These are phyloP conservation scores for Saccharata proteae DNA, from an alignment of 2,329 filamentous ascomycete species.

Conservation along the genomic window DNA sequence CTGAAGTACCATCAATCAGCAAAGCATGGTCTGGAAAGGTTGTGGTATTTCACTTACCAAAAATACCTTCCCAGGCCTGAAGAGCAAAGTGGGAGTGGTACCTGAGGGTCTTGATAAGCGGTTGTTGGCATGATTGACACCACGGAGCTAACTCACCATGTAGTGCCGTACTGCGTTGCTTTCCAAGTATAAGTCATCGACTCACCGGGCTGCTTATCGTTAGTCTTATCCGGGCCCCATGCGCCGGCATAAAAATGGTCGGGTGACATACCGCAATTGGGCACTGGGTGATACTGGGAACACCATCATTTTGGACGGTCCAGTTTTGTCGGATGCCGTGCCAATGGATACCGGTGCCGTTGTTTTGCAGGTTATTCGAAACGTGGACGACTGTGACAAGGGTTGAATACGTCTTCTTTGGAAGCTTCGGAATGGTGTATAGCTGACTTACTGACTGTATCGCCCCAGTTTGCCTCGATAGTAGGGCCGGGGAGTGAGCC, in stretches of 20 bases:
- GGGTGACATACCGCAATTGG: slow-evolving; percentile 33
- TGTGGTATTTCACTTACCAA: slow-evolving; percentile 15
- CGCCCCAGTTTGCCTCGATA: slow-evolving; percentile 51
- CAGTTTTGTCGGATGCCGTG: slow-evolving; percentile 62
- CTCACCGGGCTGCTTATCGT: slow-evolving; percentile 13
- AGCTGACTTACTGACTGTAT: slow-evolving; percentile 24
- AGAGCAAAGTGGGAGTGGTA: slow-evolving; percentile 51
- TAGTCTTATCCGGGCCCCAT: no score
- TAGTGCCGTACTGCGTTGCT: slow-evolving; percentile 40
- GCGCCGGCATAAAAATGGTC: no score
- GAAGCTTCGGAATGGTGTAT: no score
- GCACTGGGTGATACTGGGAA: slow-evolving; percentile 54
- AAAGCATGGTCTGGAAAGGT: no score
- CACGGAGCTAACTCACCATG: slow-evolving; percentile 15
- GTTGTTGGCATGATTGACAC: no score
- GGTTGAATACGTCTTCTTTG: no score
- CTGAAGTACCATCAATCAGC: slow-evolving; percentile 29
- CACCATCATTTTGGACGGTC: slow-evolving; percentile 60
- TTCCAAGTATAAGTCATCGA: slow-evolving; percentile 32
- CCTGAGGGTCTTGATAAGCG: slow-evolving; percentile 31
- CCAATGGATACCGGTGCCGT: slow-evolving; percentile 53
- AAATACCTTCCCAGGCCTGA: slow-evolving; percentile 25
- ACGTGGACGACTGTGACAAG: slow-evolving; percentile 37
- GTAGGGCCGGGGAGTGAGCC: slow-evolving; percentile 60
- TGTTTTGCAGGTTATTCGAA: slow-evolving; percentile 48